phyloP scores from a whole-genome alignment of 75 land plant genomes.

The Chamaecyparis obtusa region DNA sequence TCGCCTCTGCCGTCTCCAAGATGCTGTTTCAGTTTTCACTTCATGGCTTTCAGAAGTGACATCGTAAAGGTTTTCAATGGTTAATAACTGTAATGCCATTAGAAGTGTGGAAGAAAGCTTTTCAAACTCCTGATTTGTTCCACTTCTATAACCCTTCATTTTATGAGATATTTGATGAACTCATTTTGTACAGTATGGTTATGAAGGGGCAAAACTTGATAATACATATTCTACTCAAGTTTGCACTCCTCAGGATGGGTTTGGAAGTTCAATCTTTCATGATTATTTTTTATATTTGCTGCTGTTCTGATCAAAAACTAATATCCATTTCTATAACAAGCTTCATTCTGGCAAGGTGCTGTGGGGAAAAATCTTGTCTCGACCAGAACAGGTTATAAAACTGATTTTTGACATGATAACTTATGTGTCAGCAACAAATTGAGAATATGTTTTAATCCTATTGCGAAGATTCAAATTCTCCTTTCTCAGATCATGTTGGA shows the following conservation, averaged over 20 bases:
- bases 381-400: not conserved
- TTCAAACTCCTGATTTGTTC: not conserved
- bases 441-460: not conserved
- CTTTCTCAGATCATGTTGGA: not conserved
- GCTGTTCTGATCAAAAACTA: not conserved
- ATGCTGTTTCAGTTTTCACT: slow-evolving; percentile 77
- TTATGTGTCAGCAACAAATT: not conserved
- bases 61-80: slow-evolving; percentile 7
- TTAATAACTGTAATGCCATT: not conserved
- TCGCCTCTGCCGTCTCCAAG: slow-evolving; percentile 71
- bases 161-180: not conserved
- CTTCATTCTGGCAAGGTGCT: not conserved
- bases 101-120: too few species aligned
- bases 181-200: not conserved
- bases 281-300: not conserved
- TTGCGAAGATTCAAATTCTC: not conserved
- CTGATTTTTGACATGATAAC: not conserved
- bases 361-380: not conserved
- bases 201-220: slow-evolving; percentile 2
- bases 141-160: not conserved
- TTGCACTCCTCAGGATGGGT: not conserved
- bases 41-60: slow-evolving; percentile 45
- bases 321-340: not conserved
- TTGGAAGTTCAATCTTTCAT: not conserved
- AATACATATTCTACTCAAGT: not conserved